Base-by-base conservation (phyloP, 2,329 filamentous ascomycete genomes). In the Mycogone perniciosa region DNA sequence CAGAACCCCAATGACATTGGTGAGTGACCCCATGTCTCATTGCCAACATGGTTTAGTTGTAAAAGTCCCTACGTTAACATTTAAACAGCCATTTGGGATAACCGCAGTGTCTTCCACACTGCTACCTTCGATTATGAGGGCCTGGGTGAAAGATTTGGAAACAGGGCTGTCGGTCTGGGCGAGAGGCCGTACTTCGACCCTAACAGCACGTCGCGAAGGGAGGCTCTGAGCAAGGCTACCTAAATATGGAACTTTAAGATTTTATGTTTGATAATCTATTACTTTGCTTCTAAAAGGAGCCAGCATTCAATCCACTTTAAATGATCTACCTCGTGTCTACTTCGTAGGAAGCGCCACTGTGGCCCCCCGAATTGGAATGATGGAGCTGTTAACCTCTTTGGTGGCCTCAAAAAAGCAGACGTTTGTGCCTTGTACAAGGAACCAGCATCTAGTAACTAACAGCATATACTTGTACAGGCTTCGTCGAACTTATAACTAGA, bases 131-230 rank as follows among this genome's bases (percentile, higher is more conserved):
- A 81, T 56, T 76, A 78, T 55, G 64, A 74, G 39, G 69, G 65
- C 1, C 59, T 71, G 6, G 78, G 76, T 1, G 70, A 76, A 55
- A 62, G 77, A 4, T 69, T 67, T 7, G 77, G 78, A 0, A 71
- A 73, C 31, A 62, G 79, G 1, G 75, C 71, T 2, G 76, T 80
- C 6, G 74, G 76, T 5, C 57, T 81, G 10, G 79, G 77, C 0
- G 78, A 81, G 64, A 67, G 64, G 59, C 77, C 77, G 1, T 81
- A 77, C 56, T 69, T 78, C 46, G 76, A 81, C 49, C 73, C 75
- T 1, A 47, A 62, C 52, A 74, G 71, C 56, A 64, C 54, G 2
- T 58, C 57, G 0, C 53, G 56, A 20, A 35, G 56, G 13, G 48
- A 37, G n/a, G 54, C 54, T 9, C 39, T 57, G 45, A 46, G 43